Base-by-base conservation (phyloP, 768 basidiomycete genomes). In the Russula ochroleuca region DNA sequence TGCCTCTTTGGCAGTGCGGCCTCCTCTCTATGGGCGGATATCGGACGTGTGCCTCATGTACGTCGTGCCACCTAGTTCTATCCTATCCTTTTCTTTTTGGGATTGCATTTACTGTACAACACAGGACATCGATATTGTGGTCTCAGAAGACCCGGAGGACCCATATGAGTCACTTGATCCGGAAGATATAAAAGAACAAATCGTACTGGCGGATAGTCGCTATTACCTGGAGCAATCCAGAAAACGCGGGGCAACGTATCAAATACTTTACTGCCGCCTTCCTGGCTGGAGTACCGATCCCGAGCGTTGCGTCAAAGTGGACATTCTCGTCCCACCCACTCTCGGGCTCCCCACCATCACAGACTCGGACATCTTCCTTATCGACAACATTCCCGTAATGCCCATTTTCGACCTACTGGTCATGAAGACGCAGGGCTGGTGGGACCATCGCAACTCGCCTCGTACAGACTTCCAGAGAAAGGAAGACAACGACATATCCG, bases 1-100 rank as follows among this genome's bases (percentile, higher is more conserved):
- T 66, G 45, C 56, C 21, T 66, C 14, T 66, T 65, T n/a, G 61
- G 64, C n/a, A 41, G 63, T 7, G 63, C 63, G 0, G 63, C 63
- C 8, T 45, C 17, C 19, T 43, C 6, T 33, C 38, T 64, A 5
- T 65, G 61, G 61, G 35, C 61, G 5, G 51, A 63, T 14, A 63
- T 57, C 10, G 35, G 6, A 1, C 61, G 61, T 5, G 50, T 58
- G 15, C 64, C 64, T 1, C 52, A 57, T 8, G 64, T 65, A 11
- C 35, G 63, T 48, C 15, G 4, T 25, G 11, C 43, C 31, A 14
- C 45, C 6, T 8, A 15, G 5, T 28, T 28, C 28, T 5, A 28
- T 28, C 28, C 5, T 28, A 2, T 28, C 28, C 5, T 28, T 28
- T 28, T 13, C 28, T 28, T 28, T 28, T 48, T 43, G 0, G n/a